Conservation (phyloP, 306 rosid genomes). For the Luffa aegyptiaca region DNA sequence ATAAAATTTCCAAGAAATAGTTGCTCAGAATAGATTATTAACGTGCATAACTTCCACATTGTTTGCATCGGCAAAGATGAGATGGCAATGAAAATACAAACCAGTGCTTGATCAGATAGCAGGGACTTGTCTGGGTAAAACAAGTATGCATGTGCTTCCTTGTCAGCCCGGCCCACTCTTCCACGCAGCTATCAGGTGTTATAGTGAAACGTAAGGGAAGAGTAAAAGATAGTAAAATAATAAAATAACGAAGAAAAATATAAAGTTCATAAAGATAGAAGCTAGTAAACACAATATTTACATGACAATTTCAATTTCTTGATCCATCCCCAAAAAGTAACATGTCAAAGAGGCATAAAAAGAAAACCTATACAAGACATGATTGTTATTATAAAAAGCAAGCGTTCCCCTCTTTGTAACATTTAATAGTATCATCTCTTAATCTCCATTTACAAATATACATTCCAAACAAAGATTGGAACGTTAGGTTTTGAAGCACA, state of each 20-base stretch:
- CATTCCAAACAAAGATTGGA: not conserved
- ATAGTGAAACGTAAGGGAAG: not conserved
- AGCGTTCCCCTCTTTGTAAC: not conserved
- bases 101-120: constrained; percentile 73
- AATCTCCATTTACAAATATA: not conserved
- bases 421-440: not conserved
- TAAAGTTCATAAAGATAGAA: not conserved
- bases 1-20: not conserved
- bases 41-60: not conserved
- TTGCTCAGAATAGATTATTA: not conserved
- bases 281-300: not conserved
- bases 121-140: constrained; percentile 73
- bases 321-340: not conserved
- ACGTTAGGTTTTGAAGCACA: not conserved
- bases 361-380: not conserved
- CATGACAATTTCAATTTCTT: not conserved
- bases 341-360: not conserved
- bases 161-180: constrained; percentile 95
- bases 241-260: not conserved
- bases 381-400: not conserved
- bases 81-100: constrained; percentile 26
- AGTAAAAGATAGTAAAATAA: constrained; percentile 9
- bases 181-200: constrained; percentile 71
- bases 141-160: constrained; percentile 89
- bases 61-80: constrained; percentile 15